Conservation (phyloP, 768 basidiomycete genomes). For the Gautieria morchelliformis region DNA sequence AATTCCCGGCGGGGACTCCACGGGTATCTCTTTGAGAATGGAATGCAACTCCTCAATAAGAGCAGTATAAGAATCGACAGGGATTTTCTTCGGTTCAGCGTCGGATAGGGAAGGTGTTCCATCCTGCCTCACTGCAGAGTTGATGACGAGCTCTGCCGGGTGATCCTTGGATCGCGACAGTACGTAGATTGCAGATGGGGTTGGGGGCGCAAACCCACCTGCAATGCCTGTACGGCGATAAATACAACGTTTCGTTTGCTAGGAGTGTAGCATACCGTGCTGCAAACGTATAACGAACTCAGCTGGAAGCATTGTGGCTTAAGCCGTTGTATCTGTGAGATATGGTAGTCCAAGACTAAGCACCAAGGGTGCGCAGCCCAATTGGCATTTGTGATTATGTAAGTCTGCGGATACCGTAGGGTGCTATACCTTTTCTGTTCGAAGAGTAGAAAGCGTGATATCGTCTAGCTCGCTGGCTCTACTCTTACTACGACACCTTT, state of each 20-base stretch:
- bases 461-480: no score
- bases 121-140: conserved; percentile 35
- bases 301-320: not conserved
- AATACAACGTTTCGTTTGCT: not conserved
- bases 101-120: conserved; percentile 37
- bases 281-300: not conserved
- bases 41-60: conserved; percentile 49
- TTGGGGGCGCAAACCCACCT: conserved; percentile 69
- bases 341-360: no score
- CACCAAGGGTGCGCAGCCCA: no score
- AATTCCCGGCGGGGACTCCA: conserved; percentile 44
- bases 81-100: conserved; percentile 28
- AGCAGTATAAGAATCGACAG: conserved; percentile 22
- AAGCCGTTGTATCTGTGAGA: not conserved
- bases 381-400: no score
- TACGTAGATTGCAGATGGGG: conserved; percentile 43
- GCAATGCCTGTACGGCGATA: conserved; percentile 45
- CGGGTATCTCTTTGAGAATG: conserved; percentile 53
- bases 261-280: not conserved
- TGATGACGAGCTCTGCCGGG: conserved; percentile 33
- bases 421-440: no score
- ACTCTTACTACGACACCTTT: no score
- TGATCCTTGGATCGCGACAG: conserved; percentile 33
- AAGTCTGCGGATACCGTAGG: no score
- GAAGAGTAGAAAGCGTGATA: no score